Base-by-base conservation (phyloP, 306 rosid genomes). In the Arachis stenosperma region DNA sequence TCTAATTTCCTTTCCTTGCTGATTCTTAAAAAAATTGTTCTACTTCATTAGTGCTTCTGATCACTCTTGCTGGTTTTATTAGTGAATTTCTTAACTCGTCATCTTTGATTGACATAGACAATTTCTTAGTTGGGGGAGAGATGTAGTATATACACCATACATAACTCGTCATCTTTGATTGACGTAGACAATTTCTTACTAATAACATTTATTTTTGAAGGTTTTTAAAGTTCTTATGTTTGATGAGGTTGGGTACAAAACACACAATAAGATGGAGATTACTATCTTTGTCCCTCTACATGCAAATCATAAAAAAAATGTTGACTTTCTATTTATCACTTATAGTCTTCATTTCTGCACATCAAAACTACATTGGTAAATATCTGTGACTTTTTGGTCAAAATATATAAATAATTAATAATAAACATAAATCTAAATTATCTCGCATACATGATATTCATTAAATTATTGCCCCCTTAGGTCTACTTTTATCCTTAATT, bases 141-240 rank as follows among this genome's bases (percentile, higher is more conserved):
- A 13, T 66, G 9, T 44, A 47, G 11, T 44, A 44, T 57, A 43
- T 33, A 33, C 37, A 33, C 37, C 37, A 33, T 33, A 33, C 22
- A 11, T n/a, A 53, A 57, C 48, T 46, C 7, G 5, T 73, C 47
- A 65, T 2, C 44, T 47, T 67, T 58, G n/a, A 41, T 60, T 59
- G 70, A 61, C 47, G 37, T 60, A 39, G 65, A 27, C 30, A 52
- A 53, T 53, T 41, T 74, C 13, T 37, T 63, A 51, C 17, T 52
- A 11, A 40, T 52, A 10, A 6, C 17, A 65, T 55, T 75, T 9
- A 54, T 41, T 8, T 75, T 14, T 14, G 3, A 44, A n/a, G 40
- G 65, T 42, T 30, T 36, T 29, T 22, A 22, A 43, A 39, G 9
- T 36, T 74, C 43, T 30, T 56, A 53, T 53, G 33, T 44, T 56